phyloP scores from a whole-genome alignment of 305 asterid genomes.

The Fraxinus angustifolia region DNA sequence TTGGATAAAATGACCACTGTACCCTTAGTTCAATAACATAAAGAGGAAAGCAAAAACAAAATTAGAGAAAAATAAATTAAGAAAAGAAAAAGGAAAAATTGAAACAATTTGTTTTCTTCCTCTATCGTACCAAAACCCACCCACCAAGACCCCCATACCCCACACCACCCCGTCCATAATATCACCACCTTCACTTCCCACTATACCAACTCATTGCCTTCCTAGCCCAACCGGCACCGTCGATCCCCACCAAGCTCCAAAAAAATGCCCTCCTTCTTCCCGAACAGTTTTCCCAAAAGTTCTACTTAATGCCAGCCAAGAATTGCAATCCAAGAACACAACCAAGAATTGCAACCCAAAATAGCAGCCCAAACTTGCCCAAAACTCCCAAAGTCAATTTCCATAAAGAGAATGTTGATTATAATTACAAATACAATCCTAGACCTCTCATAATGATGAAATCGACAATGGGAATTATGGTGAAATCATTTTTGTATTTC shows the following conservation, averaged over 20 bases:
- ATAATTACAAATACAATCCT: neutral
- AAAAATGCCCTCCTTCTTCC: neutral
- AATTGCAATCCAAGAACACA: neutral
- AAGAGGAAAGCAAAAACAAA: neutral
- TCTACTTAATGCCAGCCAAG: neutral
- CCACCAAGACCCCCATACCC: neutral
- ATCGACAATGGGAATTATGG: neutral
- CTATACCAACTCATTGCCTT: neutral
- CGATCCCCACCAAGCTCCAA: neutral
- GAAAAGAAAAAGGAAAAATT: neutral
- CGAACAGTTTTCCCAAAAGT: neutral
- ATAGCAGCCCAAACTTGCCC: neutral
- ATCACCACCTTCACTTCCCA: neutral
- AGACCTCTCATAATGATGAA: neutral
- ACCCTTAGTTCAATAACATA: neutral
- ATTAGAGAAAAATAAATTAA: neutral
- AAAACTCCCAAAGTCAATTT: neutral
- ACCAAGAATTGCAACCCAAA: neutral
- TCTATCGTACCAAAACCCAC: neutral
- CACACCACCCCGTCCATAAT: neutral
- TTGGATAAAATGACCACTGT: neutral
- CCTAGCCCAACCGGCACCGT: neutral
- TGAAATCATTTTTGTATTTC: neutral
- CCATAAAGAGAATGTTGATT: neutral
- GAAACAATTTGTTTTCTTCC: neutral